Percentiles rank a stretch among this genome's conserved stretches.
These are phyloP conservation scores for Alnus glutinosa DNA, from an alignment of 306 rosid species.

Conservation along the genomic window DNA sequence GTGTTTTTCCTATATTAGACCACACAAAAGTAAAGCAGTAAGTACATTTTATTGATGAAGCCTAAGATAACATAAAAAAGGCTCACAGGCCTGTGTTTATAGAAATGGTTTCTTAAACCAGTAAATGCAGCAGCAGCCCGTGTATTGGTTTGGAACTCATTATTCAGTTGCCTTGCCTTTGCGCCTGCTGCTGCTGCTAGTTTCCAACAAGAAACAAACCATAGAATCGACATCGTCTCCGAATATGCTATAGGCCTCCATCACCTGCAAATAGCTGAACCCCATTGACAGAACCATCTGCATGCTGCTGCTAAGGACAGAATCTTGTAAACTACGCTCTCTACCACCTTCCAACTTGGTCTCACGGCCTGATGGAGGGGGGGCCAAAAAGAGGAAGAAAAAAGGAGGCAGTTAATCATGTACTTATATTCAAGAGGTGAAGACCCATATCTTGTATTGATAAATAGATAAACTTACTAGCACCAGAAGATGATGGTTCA, in stretches of 20 bases:
- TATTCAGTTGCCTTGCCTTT: slow-evolving; percentile 95
- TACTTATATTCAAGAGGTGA: not conserved
- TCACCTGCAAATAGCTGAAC: slow-evolving; percentile 78
- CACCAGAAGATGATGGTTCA: slow-evolving; percentile 94
- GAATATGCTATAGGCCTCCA: slow-evolving; percentile 88
- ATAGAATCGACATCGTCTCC: slow-evolving; percentile 96
- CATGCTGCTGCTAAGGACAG: slow-evolving; percentile 63
- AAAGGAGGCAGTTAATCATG: not conserved
- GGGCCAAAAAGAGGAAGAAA: no score
- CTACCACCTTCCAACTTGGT: slow-evolving; percentile 38
- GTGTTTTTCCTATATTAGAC: not conserved
- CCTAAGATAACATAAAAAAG: not conserved
- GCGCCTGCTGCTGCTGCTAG: slow-evolving; percentile 71
- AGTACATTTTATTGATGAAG: not conserved
- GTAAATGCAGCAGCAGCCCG: not conserved
- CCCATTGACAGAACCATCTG: slow-evolving; percentile 81
- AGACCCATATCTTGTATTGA: slow-evolving; percentile 18
- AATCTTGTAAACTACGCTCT: slow-evolving; percentile 41
- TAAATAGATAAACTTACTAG: slow-evolving; percentile 54
- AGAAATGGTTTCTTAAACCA: not conserved
- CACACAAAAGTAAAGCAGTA: not conserved
- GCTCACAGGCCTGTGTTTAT: slow-evolving; percentile 3
- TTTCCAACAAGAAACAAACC: slow-evolving; percentile 84
- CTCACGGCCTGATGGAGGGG: slow-evolving; percentile 57
- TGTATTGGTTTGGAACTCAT: slow-evolving; percentile 23